Evolutionary conservation across 1,284 basidiomycete genomes (phyloP).

Genomic region (Salmacisia buchloeana): DNA sequence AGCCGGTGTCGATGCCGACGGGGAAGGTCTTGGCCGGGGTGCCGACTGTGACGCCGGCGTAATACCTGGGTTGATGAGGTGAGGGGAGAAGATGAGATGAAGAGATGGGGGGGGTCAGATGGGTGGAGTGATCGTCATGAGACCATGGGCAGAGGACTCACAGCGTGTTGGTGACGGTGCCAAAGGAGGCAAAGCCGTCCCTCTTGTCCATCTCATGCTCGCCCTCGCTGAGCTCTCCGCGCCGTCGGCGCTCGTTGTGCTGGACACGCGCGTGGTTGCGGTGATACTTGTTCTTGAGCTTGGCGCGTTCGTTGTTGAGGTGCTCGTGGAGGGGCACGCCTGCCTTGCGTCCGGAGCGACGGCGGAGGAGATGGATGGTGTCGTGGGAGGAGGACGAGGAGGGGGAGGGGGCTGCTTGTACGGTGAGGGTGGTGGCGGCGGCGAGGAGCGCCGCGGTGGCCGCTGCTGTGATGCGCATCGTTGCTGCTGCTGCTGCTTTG

Average conservation of each 20-base stretch:
- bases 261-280: background rate
- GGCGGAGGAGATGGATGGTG: conserved; percentile 1
- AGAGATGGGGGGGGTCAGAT: too few relatives aligned
- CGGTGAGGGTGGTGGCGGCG: too few relatives aligned
- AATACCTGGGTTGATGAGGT: background rate
- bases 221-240: background rate
- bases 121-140: too few relatives aligned
- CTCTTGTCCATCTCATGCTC: background rate
- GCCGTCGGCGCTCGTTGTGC: background rate
- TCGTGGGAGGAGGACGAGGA: too few relatives aligned
- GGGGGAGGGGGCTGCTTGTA: too few relatives aligned
- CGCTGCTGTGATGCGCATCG: too few relatives aligned
- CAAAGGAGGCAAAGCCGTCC: background rate
- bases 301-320: background rate
- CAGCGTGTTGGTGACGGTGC: background rate
- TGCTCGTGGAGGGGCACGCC: background rate
- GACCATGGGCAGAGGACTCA: too few relatives aligned
- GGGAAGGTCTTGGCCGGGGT: conserved; percentile 4
- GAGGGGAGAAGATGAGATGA: background rate
- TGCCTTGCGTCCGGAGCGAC: background rate
- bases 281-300: background rate
- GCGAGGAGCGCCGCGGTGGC: too few relatives aligned
- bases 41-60: conserved; percentile 9
- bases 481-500: too few relatives aligned
- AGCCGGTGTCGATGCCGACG: conserved; percentile 7